Conservation (phyloP, 2,329 filamentous ascomycete genomes). For the Talaromyces sp. region DNA sequence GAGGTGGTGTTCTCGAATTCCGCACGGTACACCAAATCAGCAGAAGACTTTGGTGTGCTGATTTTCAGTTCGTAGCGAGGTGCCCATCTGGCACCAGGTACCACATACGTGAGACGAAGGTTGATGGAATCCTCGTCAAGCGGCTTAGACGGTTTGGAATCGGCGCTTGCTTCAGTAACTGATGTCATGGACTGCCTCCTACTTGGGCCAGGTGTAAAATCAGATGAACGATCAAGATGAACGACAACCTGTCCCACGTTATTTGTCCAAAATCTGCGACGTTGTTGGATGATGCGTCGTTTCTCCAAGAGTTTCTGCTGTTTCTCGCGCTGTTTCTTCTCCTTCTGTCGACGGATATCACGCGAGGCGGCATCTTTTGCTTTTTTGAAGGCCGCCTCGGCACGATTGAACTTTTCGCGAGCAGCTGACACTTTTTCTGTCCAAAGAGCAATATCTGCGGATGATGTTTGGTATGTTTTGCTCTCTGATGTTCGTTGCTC, state of each 20-base stretch:
- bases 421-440: conserved; percentile 28
- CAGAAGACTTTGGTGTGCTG: conserved; percentile 56
- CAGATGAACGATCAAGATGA: conserved; percentile 35
- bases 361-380: conserved; percentile 26
- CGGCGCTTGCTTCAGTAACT: conserved; percentile 21
- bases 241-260: conserved; percentile 39
- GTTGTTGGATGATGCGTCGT: conserved; percentile 29
- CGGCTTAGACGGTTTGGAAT: neutral
- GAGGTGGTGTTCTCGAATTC: conserved; percentile 62
- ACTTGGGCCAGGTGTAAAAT: conserved; percentile 22
- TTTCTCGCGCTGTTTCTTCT: conserved; percentile 28
- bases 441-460: conserved; percentile 27
- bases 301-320: conserved; percentile 30
- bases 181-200: conserved; percentile 31
- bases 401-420: conserved; percentile 10
- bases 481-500: conserved; percentile 31
- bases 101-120: conserved; percentile 60
- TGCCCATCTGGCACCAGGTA: conserved; percentile 57
- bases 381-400: conserved; percentile 19
- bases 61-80: conserved; percentile 63
- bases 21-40: conserved; percentile 60
- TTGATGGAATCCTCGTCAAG: conserved; percentile 22
- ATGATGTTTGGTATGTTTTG: conserved; percentile 25
- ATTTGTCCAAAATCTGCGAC: conserved; percentile 38
- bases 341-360: conserved; percentile 22